Evolutionary conservation across 371 early-diverging fungal species (phyloP), one percentile per base, ranked within the genome.

Genomic region (Polyrhizophydium stewartii): DNA sequence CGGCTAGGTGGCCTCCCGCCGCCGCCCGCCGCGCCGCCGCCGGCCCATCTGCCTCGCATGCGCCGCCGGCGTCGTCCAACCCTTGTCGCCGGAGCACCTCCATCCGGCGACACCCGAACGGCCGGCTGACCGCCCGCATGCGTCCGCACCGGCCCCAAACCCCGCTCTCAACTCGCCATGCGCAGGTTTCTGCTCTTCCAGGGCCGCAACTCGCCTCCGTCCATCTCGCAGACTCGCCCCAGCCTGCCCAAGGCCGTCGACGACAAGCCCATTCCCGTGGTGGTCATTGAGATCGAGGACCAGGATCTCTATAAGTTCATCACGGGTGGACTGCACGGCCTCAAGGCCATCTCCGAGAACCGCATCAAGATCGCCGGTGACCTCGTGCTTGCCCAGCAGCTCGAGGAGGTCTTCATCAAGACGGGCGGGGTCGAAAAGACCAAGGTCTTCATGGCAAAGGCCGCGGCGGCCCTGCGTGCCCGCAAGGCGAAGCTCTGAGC

Each of bases 371-470:
- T 73, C 55, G 60, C 62, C 24, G 73, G 73, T 13, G 73, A 73
- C 53, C 27, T 73, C 27, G 21, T 51, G 40, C 58, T 73, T 1
- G 73, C 73, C 17, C 56, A 49, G 35, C 62, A 69, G 53, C 35
- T 73, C 38, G 70, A 73, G 58, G 70, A 67, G 25, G 65, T 70
- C 40, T 73, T 73, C 56, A 31, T 47, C 45, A 67, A 70, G 55
- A 49, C 70, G n/a, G 70, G 70, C 24, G 73, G 73, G 0, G 64
- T 70, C 27, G 73, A 65, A 31, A 69, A 73, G 59, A 61, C 57
- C 16, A 63, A 49, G 61, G 59, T 31, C 45, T 73, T 56, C 45
- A 31, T 73, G 61, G 56, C 50, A 31, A 60, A 56, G 30, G 62
- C 59, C 37, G 56, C 32, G 52, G 25, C 12, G 21, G 5, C 21